Base-by-base conservation (phyloP, 169 alveolate species). In the Babesia bigemina region DNA sequence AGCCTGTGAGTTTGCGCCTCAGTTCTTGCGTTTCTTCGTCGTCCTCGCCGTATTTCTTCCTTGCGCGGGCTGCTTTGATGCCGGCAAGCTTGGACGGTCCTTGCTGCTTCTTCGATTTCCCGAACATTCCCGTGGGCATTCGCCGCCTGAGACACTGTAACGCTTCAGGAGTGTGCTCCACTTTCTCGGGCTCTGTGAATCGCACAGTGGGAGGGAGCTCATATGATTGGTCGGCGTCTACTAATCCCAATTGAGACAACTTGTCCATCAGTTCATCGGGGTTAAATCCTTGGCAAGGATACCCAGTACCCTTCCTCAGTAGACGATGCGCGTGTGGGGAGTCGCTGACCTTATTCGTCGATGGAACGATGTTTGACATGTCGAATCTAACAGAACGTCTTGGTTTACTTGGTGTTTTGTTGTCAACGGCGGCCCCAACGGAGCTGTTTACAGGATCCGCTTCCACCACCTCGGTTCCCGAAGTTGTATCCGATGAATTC, bases 11-110 rank as follows among this genome's bases (percentile, higher is more conserved):
- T 49, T 53, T 28, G 33, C 75, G 52, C 22, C 90, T 58, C 44
- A 83, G 24, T 48, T 83, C 85, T 70, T 74, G 86, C 11, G 74
- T 83, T 42, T 83, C 90, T 61, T 73, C 85, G 53, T 83, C 90
- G 65, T 83, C 86, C 0, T 75, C 81, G 10, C 56, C 90, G 53
- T 83, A 83, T 63, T 75, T 83, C 76, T 74, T 75, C 45, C 58
- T 63, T 19, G 74, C 66, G 49, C 53, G 53, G 36, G 66, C 73
- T 28, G 60, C 66, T 52, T 81, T 81, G 36, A n/a, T 61, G 17
- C 56, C 60, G 8, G 79, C 74, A 12, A 61, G 33, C 63, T 57
- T 58, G 49, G 79, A 69, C 19, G 55, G 55, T 13, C 63, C 60
- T 22, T 0, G 42, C 28, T 45, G 45, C 45, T 50, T 53, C 63